A percentile compares a stretch with the other conserved stretches of the same genome.
phyloP scores from a whole-genome alignment of 2,329 filamentous ascomycete genomes.

The Thelonectria olida region DNA sequence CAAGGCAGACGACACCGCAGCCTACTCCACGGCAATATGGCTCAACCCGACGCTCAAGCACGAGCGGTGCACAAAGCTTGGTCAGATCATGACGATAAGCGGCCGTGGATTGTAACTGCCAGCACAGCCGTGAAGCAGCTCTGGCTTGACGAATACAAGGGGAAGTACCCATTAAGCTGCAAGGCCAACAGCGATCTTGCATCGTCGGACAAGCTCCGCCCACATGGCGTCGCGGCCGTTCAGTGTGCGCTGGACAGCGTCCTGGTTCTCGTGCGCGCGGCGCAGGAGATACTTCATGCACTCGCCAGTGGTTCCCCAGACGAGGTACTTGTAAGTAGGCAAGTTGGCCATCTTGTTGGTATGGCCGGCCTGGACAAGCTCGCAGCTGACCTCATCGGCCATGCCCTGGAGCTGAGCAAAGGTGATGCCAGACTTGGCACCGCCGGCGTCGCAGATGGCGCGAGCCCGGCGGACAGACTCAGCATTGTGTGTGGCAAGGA shows the following conservation, averaged over 20 bases:
- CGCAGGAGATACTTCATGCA: conserved; percentile 84
- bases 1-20: too few species aligned
- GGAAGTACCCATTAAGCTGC: too few species aligned
- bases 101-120: too few species aligned
- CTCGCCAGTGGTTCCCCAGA: conserved; percentile 77
- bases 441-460: conserved; percentile 57
- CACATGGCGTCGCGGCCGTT: conserved; percentile 71
- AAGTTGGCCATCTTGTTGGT: conserved; percentile 47
- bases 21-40: too few species aligned
- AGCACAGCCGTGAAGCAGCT: too few species aligned
- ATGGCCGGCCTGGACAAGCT: conserved; percentile 55
- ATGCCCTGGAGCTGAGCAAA: conserved; percentile 87
- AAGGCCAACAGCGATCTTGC: conserved; percentile 53
- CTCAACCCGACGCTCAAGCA: too few species aligned
- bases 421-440: conserved; percentile 50
- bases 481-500: conserved; percentile 86
- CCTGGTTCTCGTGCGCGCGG: conserved; percentile 74
- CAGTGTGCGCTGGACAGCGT: conserved; percentile 71
- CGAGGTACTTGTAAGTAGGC: conserved; percentile 76
- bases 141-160: too few species aligned
- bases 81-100: too few species aligned
- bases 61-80: too few species aligned
- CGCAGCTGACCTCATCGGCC: conserved; percentile 89
- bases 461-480: conserved; percentile 71
- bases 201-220: conserved; percentile 66